Percentiles rank a stretch among this genome's conserved stretches.
These are phyloP conservation scores for Sodiomyces alkalinus DNA, from an alignment of 2,329 filamentous ascomycete species.

Conservation along the genomic window DNA sequence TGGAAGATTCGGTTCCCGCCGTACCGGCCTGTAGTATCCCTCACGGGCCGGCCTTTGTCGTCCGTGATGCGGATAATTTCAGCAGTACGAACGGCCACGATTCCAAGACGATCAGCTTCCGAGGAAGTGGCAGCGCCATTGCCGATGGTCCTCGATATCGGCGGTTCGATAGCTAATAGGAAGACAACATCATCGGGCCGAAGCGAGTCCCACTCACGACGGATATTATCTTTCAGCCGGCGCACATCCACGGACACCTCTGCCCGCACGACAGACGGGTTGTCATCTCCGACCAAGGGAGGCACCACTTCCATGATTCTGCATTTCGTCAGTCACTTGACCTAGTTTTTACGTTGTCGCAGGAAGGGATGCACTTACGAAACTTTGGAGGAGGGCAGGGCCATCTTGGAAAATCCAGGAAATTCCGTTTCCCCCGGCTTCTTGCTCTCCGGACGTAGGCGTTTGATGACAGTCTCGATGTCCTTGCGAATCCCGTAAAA, in stretches of 20 bases:
- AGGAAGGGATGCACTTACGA: conserved; percentile 25
- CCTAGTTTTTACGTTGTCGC: neutral
- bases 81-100: conserved; percentile 62
- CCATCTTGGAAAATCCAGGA: conserved; percentile 81
- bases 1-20: conserved; percentile 61
- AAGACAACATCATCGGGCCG: conserved; percentile 83
- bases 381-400: conserved; percentile 70
- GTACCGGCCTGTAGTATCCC: conserved; percentile 43
- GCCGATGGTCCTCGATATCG: conserved; percentile 30
- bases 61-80: conserved; percentile 78
- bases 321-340: neutral
- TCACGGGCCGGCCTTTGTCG: conserved; percentile 61
- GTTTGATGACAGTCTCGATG: conserved; percentile 67
- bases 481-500: conserved; percentile 92
- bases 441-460: conserved; percentile 54
- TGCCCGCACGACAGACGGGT: conserved; percentile 71
- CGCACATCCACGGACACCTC: conserved; percentile 78
- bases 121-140: conserved; percentile 34
- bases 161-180: conserved; percentile 58
- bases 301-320: conserved; percentile 72
- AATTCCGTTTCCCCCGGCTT: conserved; percentile 57
- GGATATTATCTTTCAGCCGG: conserved; percentile 58
- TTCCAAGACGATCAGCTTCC: conserved; percentile 45
- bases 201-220: conserved; percentile 80
- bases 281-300: conserved; percentile 65